Evolutionary conservation across 75 land plant species (phyloP).

Genomic region (Gnetum montanum): DNA sequence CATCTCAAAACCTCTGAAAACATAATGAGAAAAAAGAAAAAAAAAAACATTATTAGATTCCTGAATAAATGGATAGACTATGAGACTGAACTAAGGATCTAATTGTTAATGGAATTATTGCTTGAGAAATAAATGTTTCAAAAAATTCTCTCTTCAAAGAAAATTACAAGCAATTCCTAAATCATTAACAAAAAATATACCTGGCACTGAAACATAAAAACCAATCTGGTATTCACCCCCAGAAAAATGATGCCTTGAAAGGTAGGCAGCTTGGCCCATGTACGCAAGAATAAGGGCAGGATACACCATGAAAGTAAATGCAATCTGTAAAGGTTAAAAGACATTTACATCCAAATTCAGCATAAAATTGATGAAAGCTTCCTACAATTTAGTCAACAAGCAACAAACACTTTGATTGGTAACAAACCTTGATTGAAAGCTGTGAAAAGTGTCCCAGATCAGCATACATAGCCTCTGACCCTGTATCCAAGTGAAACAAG

Average conservation of each 20-base stretch:
- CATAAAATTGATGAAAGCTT: too few relatives aligned
- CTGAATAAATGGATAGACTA: background rate
- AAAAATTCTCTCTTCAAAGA: background rate
- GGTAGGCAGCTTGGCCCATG: slow-evolving; percentile 55
- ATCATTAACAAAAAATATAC: slow-evolving; percentile 9
- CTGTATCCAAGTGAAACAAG: slow-evolving; percentile 14
- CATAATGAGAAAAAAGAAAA: background rate
- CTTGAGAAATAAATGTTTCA: background rate
- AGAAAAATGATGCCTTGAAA: slow-evolving; percentile 21
- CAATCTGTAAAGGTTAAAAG: slow-evolving; percentile 33
- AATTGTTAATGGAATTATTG: background rate
- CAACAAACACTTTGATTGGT: too few relatives aligned
- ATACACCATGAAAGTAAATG: slow-evolving; percentile 30
- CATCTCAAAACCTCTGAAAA: slow-evolving; percentile 40
- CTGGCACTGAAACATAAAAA: slow-evolving; percentile 52
- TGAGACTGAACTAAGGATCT: background rate
- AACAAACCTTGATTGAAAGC: slow-evolving; percentile 33
- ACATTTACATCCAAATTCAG: too few relatives aligned
- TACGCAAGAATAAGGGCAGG: slow-evolving; percentile 38
- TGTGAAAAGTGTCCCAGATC: slow-evolving; percentile 48
- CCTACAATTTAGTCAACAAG: background rate
- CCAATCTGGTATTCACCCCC: slow-evolving; percentile 19
- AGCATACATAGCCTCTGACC: slow-evolving; percentile 56
- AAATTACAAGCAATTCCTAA: background rate
- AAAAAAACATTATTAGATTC: background rate